Evolutionary conservation across 306 rosid genomes (phyloP).

Genomic region (Clitoria ternatea): DNA sequence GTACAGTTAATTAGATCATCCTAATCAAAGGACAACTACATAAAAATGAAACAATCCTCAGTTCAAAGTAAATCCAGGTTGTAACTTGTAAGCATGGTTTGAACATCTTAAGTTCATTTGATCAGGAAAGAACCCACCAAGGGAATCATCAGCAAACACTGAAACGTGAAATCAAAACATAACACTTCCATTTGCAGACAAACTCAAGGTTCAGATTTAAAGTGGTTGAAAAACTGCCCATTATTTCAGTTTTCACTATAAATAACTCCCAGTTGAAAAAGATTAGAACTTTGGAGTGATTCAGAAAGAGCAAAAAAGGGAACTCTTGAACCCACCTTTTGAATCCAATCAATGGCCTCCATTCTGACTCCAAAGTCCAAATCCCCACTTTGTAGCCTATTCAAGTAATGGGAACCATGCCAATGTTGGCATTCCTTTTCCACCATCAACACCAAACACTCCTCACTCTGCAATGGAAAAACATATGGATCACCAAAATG

Average conservation of each 20-base stretch:
- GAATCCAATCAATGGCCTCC: conserved; percentile 84
- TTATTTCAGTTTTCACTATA: not conserved
- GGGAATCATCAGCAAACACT: conserved; percentile 21
- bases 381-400: conserved; percentile 54
- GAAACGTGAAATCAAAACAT: conserved; percentile 15
- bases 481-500: conserved; percentile 29
- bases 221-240: not conserved
- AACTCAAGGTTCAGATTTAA: conserved; percentile 8
- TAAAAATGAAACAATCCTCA: not conserved
- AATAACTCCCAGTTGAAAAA: not conserved
- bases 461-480: conserved; percentile 70
- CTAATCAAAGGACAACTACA: conserved; percentile 14
- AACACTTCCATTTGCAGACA: not conserved
- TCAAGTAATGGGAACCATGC: conserved; percentile 53
- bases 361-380: conserved; percentile 67
- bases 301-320: conserved; percentile 20
- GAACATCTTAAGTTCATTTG: conserved; percentile 10
- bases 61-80: not conserved
- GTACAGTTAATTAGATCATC: not conserved
- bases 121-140: conserved; percentile 1
- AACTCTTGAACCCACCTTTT: conserved; percentile 53
- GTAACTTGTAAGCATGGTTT: not conserved
- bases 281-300: conserved; percentile 12
- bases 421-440: conserved; percentile 61
- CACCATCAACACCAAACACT: conserved; percentile 55